Percentiles rank a stretch among this genome's conserved stretches.
phyloP scores from a whole-genome alignment of 2,329 filamentous ascomycete genomes.

The Aspergillus hiratsukae region DNA sequence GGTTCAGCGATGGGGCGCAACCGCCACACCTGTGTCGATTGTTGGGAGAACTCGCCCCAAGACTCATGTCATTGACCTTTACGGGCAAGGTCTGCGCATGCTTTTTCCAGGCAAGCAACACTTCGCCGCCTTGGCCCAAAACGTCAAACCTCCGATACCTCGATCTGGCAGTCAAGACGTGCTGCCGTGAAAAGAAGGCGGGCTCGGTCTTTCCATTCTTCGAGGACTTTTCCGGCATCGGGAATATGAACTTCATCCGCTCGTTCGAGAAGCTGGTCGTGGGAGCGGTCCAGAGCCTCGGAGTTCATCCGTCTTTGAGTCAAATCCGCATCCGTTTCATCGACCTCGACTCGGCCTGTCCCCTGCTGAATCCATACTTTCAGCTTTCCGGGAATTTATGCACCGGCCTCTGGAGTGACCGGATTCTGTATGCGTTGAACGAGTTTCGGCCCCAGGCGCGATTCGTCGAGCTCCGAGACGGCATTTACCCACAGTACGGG shows the following conservation, averaged over 20 bases:
- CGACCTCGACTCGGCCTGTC: conserved; percentile 67
- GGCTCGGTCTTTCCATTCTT: conserved; percentile 41
- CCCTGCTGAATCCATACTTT: conserved; percentile 69
- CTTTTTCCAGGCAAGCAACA: conserved; percentile 60
- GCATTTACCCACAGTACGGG: conserved; percentile 48
- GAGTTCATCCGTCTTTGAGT: conserved; percentile 55
- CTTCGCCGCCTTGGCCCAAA: conserved; percentile 46
- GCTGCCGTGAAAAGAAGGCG: conserved; percentile 50
- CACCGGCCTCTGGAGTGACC: conserved; percentile 68
- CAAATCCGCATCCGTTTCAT: conserved; percentile 70
- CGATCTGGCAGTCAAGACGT: conserved; percentile 70
- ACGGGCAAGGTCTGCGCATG: conserved; percentile 66
- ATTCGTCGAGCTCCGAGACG: conserved; percentile 61
- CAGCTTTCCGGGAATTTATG: conserved; percentile 57
- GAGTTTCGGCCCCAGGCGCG: conserved; percentile 54
- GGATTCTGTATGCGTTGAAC: conserved; percentile 59
- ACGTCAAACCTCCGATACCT: conserved; percentile 55
- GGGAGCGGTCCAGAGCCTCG: conserved; percentile 58
- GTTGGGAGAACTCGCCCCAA: conserved; percentile 57
- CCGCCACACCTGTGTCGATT: conserved; percentile 62
- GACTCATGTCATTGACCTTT: conserved; percentile 65
- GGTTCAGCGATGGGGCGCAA: conserved; percentile 39
- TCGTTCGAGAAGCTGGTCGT: conserved; percentile 67
- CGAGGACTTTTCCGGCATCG: conserved; percentile 66
- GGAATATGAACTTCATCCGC: conserved; percentile 66